Evolutionary conservation across 1,284 basidiomycete species (phyloP).

Genomic region (Apiotrichum domesticum): DNA sequence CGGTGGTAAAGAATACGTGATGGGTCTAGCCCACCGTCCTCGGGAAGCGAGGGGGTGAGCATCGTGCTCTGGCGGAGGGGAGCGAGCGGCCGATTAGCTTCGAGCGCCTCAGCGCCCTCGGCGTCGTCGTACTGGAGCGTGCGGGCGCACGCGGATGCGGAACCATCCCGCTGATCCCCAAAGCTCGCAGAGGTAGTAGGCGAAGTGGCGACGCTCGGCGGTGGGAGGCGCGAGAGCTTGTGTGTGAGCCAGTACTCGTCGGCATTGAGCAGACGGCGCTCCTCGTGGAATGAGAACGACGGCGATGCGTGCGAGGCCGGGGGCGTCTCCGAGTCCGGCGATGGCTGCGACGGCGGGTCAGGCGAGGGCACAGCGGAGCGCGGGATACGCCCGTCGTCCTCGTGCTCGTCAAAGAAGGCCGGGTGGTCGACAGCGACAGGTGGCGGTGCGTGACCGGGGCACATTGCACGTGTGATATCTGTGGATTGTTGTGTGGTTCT

Average conservation of each 20-base stretch:
- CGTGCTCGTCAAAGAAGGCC: background rate
- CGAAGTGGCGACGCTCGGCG: conserved; percentile 21
- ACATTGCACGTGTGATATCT: background rate
- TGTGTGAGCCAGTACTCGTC: conserved; percentile 46
- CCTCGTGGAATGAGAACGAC: conserved; percentile 47
- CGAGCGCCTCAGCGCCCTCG: conserved; percentile 5
- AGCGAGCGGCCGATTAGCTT: conserved; percentile 2
- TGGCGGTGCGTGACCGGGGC: background rate
- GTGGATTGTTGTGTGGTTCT: too few relatives aligned
- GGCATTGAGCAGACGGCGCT: conserved; percentile 38
- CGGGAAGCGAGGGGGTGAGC: conserved; percentile 25
- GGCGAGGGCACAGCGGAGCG: too few relatives aligned
- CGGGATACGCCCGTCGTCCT: background rate
- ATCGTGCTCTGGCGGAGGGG: conserved; percentile 14
- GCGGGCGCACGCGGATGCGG: background rate
- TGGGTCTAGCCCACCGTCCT: conserved; percentile 30
- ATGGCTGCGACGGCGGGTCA: background rate
- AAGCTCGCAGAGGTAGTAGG: background rate
- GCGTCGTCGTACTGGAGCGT: conserved; percentile 7
- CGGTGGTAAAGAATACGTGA: conserved; percentile 19
- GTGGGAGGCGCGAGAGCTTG: conserved; percentile 39
- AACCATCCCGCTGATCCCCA: background rate
- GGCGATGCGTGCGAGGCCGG: conserved; percentile 30
- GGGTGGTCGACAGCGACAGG: background rate
- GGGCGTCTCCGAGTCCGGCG: conserved; percentile 13